phyloP scores from a whole-genome alignment of 2,329 filamentous ascomycete species.

The Tolypocladium endophyticum region DNA sequence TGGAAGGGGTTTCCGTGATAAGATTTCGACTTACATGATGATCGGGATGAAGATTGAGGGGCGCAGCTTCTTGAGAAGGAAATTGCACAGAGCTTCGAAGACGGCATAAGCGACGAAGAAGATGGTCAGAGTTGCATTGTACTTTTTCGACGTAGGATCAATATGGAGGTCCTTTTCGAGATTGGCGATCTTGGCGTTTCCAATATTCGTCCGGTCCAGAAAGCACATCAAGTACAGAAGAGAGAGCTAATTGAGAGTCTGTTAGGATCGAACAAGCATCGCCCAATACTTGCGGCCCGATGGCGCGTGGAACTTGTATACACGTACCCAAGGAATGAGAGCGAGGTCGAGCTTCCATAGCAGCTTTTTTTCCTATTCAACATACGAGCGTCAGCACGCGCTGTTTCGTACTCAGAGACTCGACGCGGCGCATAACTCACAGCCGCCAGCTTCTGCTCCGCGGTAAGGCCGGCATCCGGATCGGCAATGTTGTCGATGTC shows the following conservation, averaged over 20 bases:
- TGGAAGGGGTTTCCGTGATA: not conserved
- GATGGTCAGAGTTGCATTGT: conserved; percentile 67
- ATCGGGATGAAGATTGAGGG: conserved; percentile 71
- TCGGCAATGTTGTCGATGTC: conserved; percentile 19
- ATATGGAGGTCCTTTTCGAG: conserved; percentile 39
- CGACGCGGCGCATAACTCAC: conserved; percentile 30
- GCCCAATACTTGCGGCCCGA: not conserved
- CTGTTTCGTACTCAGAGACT: not conserved
- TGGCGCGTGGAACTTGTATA: not conserved
- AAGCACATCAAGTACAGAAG: conserved; percentile 67
- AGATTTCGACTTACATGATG: conserved; percentile 53
- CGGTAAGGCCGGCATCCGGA: conserved; percentile 51
- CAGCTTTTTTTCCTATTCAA: conserved; percentile 46
- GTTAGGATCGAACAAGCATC: not conserved
- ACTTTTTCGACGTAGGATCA: conserved; percentile 46
- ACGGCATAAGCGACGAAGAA: conserved; percentile 82
- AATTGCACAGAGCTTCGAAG: conserved; percentile 69
- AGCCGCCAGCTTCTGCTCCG: conserved; percentile 49
- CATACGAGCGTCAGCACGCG: not conserved
- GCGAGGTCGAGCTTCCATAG: conserved; percentile 50
- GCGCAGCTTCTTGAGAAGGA: conserved; percentile 64
- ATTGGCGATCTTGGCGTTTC: conserved; percentile 5
- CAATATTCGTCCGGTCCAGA: conserved; percentile 61
- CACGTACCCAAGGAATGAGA: conserved; percentile 47
- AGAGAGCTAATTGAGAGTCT: conserved; percentile 36